Conservation (phyloP, 2,329 filamentous ascomycete genomes). For the Monosporascus sp. region DNA sequence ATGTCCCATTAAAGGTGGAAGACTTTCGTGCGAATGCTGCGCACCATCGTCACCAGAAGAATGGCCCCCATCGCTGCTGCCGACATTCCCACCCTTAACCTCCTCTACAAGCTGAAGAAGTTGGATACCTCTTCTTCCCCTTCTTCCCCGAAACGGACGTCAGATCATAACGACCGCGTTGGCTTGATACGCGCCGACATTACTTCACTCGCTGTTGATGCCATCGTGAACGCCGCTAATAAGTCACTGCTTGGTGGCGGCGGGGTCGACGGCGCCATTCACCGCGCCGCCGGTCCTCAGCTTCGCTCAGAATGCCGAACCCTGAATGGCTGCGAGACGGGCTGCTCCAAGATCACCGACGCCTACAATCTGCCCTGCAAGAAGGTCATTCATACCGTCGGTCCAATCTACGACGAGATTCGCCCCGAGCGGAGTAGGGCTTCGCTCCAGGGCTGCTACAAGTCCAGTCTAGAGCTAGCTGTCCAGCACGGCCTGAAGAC, state of each 20-base stretch:
- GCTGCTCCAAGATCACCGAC: slow-evolving; percentile 74
- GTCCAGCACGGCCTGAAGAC: slow-evolving; percentile 59
- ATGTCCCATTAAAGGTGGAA: neutral
- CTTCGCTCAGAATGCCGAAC: slow-evolving; percentile 67
- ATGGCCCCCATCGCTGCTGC: slow-evolving; percentile 38
- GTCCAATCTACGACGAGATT: slow-evolving; percentile 62
- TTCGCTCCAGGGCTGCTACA: slow-evolving; percentile 61
- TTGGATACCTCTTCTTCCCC: slow-evolving; percentile 28
- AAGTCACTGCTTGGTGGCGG: slow-evolving; percentile 71
- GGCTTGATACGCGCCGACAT: slow-evolving; percentile 72
- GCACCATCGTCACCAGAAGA: slow-evolving; percentile 13
- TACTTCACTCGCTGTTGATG: slow-evolving; percentile 69
- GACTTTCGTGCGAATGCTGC: slow-evolving; percentile 8
- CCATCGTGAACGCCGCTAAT: slow-evolving; percentile 94
- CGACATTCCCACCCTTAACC: slow-evolving; percentile 57
- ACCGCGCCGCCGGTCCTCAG: slow-evolving; percentile 67
- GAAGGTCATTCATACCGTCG: slow-evolving; percentile 85
- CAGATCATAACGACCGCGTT: slow-evolving; percentile 61
- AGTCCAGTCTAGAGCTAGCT: slow-evolving; percentile 65
- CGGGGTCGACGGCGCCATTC: slow-evolving; percentile 88
- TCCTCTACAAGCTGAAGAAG: slow-evolving; percentile 58
- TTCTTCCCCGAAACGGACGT: slow-evolving; percentile 6
- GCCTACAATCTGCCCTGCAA: slow-evolving; percentile 71
- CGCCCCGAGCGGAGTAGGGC: slow-evolving; percentile 36
- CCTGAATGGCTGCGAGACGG: slow-evolving; percentile 68